These are phyloP conservation scores for Populus alba DNA, from an alignment of 345 rosid species.

Conservation along the genomic window DNA sequence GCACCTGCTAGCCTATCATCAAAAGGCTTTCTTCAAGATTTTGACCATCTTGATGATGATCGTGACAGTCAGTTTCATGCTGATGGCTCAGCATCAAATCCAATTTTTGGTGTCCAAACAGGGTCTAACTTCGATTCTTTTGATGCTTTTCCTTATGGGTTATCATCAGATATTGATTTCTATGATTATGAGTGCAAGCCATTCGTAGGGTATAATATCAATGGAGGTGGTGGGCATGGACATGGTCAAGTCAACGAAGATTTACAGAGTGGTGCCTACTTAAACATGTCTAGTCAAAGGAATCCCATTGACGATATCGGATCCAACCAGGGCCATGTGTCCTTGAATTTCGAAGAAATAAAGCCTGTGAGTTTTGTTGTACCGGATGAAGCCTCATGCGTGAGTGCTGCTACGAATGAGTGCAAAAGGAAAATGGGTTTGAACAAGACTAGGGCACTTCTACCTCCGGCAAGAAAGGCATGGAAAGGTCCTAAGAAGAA, in stretches of 20 bases:
- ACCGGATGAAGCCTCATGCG: constrained; percentile 63
- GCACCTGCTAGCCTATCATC: constrained; percentile 26
- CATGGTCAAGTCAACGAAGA: constrained; percentile 50
- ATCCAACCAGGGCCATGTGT: constrained; percentile 28
- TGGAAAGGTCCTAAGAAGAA: constrained; percentile 53
- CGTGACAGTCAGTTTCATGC: constrained; percentile 28
- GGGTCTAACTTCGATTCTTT: constrained; percentile 40
- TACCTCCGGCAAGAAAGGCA: constrained; percentile 33
- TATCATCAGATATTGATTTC: constrained; percentile 36
- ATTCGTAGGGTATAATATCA: constrained; percentile 11
- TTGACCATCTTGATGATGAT: constrained; percentile 40
- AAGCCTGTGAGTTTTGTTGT: constrained; percentile 45
- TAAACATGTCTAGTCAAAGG: constrained; percentile 4
- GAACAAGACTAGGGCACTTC: constrained; percentile 24
- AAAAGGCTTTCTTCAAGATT: constrained; percentile 49
- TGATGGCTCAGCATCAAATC: constrained; percentile 45
- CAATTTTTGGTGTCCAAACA: constrained; percentile 35
- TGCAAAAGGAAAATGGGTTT: not conserved
- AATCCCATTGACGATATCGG: constrained; percentile 30
- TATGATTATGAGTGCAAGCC: constrained; percentile 56
- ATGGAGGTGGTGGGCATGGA: constrained; percentile 23
- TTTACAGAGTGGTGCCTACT: constrained; percentile 31
- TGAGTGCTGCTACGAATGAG: constrained; percentile 27
- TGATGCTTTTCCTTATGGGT: constrained; percentile 42
- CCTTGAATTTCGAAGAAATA: constrained; percentile 39